Base-by-base conservation (phyloP, 2,329 filamentous ascomycete species). In the Rugonectria rugulosa region DNA sequence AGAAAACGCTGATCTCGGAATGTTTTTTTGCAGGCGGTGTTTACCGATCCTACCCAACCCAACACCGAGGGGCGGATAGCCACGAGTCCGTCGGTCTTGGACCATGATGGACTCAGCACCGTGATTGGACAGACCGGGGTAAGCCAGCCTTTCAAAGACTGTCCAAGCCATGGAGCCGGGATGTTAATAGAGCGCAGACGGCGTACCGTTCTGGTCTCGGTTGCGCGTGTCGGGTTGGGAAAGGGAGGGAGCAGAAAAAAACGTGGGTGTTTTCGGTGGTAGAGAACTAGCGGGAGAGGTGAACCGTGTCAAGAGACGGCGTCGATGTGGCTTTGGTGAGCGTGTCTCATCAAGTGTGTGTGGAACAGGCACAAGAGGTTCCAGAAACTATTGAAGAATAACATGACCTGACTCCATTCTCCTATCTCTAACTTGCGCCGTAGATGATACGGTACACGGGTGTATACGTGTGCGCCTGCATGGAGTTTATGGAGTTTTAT, bases 1-100 rank as follows among this genome's bases (percentile, higher is more conserved):
- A 40, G 27, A 50, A 20, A 42, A 40, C 26, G 46, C 46, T 50
- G 46, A 41, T 42, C 46, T 50, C 46, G 46, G 46, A 34, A 6
- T 21, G 20, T 40, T 23, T 40, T 40, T 40, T 15, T 6, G 15
- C 32, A 10, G 14, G n/a, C 32, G 12, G 9, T 27, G 27, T 17
- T 21, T 10, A 4, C 40, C 11, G 20, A 29, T 8, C 9, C 24
- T 42, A 3, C n/a, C n/a, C 23, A 2, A 19, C 17, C 40, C 21
- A 41, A 26, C 38, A 24, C 38, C 38, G 38, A 41, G 11, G 38
- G 38, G 26, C 38, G 40, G 40, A n/a, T 41, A 26, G 12, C 21
- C 23, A 27, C 24, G n/a, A 42, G 38, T 27, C 38, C 23, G 40
- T 14, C 40, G 6, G 14, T 40, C 37, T 21, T 20, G 37, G 20